A percentile compares a stretch with the other conserved stretches of the same genome.
phyloP scores from a whole-genome alignment of 257 asterid genomes.

The Plantago ovata region DNA sequence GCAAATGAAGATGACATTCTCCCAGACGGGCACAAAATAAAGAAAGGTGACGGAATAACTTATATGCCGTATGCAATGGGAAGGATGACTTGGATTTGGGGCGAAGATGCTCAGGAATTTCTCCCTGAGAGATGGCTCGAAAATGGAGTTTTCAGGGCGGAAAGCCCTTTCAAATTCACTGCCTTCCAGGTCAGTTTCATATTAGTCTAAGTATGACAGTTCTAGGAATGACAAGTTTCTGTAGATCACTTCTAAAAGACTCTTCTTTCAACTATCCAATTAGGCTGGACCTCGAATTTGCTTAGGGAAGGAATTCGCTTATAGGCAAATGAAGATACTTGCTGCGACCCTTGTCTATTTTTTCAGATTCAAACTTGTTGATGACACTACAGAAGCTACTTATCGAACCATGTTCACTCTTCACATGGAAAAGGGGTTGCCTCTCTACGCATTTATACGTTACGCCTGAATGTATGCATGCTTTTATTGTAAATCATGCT shows the following conservation, averaged over 20 bases:
- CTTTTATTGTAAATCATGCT: not conserved
- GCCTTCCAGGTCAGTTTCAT: constrained; percentile 61
- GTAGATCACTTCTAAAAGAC: not conserved
- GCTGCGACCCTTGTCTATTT: constrained; percentile 25
- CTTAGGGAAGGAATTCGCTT: constrained; percentile 33
- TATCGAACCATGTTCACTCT: constrained; percentile 32
- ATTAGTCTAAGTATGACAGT: constrained; percentile 16
- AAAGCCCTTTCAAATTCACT: constrained; percentile 57
- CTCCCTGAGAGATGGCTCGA: constrained; percentile 61
- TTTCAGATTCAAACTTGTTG: constrained; percentile 24
- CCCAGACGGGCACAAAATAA: constrained; percentile 49
- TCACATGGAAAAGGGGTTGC: constrained; percentile 30
- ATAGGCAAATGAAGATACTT: constrained; percentile 30
- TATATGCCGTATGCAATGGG: constrained; percentile 71
- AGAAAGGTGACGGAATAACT: constrained; percentile 49
- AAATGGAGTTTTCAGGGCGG: constrained; percentile 37
- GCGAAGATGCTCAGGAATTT: constrained; percentile 52
- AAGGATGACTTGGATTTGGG: constrained; percentile 56
- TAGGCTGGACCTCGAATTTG: constrained; percentile 36
- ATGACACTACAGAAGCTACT: constrained; percentile 20
- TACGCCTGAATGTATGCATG: not conserved
- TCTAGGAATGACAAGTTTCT: too few relatives aligned
- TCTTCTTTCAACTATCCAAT: not conserved
- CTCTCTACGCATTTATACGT: constrained; percentile 21
- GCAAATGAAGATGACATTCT: constrained; percentile 41